These are phyloP conservation scores for Didymosphaeria variabile DNA, from an alignment of 2,329 filamentous ascomycete genomes.

Conservation along the genomic window DNA sequence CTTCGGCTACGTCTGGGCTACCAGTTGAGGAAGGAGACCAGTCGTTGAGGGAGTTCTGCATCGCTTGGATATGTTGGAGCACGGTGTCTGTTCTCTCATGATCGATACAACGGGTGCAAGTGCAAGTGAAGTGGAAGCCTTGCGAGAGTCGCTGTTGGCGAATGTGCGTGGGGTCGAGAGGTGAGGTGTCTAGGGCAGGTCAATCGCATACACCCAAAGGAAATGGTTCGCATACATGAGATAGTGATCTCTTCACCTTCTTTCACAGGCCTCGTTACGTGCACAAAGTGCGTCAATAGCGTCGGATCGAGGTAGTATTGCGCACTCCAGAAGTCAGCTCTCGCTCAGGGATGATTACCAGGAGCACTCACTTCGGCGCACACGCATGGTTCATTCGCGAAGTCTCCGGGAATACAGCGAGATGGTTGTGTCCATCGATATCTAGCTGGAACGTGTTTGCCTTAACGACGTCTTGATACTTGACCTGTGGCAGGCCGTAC, in stretches of 20 bases:
- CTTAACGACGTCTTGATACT: constrained; percentile 46
- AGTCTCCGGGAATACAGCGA: constrained; percentile 51
- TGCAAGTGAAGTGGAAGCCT: constrained; percentile 54
- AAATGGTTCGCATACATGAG: constrained; percentile 37
- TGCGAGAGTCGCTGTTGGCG: constrained; percentile 43
- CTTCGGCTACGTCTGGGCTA: constrained; percentile 39
- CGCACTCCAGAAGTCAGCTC: constrained; percentile 34
- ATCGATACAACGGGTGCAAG: constrained; percentile 48
- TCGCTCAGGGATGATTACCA: not conserved
- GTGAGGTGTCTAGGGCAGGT: constrained; percentile 43
- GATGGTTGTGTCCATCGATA: constrained; percentile 39
- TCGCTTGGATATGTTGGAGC: constrained; percentile 37
- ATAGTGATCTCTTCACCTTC: constrained; percentile 54
- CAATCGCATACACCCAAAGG: not conserved
- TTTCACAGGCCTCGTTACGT: constrained; percentile 44
- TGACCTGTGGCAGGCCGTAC: constrained; percentile 36
- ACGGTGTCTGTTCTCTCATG: constrained; percentile 39
- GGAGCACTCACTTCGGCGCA: constrained; percentile 39
- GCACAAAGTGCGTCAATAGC: constrained; percentile 52
- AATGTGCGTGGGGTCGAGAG: constrained; percentile 39
- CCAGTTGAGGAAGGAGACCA: constrained; percentile 32
- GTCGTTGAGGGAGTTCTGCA: constrained; percentile 45
- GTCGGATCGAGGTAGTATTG: constrained; percentile 51
- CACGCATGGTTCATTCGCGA: constrained; percentile 55
- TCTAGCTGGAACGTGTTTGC: constrained; percentile 47